Percentiles rank a stretch among this genome's conserved stretches.
These are phyloP conservation scores for Alternaria brassicae DNA, from an alignment of 2,329 filamentous ascomycete species.

Conservation along the genomic window DNA sequence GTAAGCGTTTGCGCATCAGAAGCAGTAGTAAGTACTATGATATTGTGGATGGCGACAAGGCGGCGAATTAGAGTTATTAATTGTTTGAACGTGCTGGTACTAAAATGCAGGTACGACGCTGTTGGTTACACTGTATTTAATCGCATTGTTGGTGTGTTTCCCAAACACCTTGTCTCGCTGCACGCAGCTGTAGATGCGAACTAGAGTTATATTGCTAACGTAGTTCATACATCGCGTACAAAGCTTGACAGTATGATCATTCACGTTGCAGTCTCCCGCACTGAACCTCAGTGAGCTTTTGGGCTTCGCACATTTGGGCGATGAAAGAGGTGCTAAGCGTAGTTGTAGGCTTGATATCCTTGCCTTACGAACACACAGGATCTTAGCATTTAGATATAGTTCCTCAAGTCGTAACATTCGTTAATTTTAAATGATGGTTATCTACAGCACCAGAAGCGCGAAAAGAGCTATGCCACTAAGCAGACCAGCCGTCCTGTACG, in stretches of 20 bases:
- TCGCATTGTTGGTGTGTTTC: too few species aligned
- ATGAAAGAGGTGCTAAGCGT: neutral
- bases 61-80: neutral
- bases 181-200: too few species aligned
- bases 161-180: too few species aligned
- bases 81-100: too few species aligned
- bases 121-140: too few species aligned
- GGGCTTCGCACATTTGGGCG: neutral
- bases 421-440: neutral
- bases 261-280: neutral
- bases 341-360: neutral
- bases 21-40: slow-evolving; percentile 45
- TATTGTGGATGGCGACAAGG: slow-evolving; percentile 30
- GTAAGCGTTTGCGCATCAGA: slow-evolving; percentile 49
- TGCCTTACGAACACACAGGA: neutral
- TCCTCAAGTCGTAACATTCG: neutral
- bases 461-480: slow-evolving; percentile 26
- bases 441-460: slow-evolving; percentile 17
- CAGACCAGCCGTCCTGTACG: slow-evolving; percentile 19
- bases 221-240: neutral
- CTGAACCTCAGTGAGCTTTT: neutral
- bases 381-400: neutral
- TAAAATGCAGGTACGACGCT: too few species aligned
- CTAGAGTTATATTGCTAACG: too few species aligned
- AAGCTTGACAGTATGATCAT: neutral